A percentile compares a stretch with the other conserved stretches of the same genome.
Evolutionary conservation across 495 filamentous ascomycete species (phyloP).

Genomic region (Aspergillus wentii): DNA sequence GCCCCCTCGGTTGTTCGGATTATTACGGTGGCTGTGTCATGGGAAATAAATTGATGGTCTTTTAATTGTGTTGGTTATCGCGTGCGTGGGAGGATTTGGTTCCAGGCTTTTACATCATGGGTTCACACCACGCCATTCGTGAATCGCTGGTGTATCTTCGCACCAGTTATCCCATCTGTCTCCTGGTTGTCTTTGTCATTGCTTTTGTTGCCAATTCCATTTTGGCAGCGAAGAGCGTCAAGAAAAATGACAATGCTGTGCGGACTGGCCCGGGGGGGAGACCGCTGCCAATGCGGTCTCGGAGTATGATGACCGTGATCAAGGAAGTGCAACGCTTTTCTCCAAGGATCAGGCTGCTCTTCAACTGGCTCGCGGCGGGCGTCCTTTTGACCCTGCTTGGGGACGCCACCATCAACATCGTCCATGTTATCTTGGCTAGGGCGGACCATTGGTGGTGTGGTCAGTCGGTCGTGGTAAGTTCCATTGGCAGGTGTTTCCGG

Average conservation of each 20-base stretch:
- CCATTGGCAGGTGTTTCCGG: neutral
- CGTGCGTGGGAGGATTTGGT: slow-evolving; percentile 5
- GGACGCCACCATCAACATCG: slow-evolving; percentile 68
- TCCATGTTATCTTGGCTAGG: slow-evolving; percentile 63
- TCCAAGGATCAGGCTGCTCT: slow-evolving; percentile 55
- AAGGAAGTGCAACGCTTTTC: slow-evolving; percentile 47
- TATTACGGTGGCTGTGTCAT: slow-evolving; percentile 32
- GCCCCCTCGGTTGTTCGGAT: too few species aligned
- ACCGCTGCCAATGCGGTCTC: slow-evolving; percentile 59
- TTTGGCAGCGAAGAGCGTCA: slow-evolving; percentile 41
- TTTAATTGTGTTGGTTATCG: slow-evolving; percentile 16
- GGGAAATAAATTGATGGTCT: slow-evolving; percentile 32
- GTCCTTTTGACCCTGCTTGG: slow-evolving; percentile 68
- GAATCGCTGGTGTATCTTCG: slow-evolving; percentile 48
- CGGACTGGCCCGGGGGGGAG: slow-evolving; percentile 71
- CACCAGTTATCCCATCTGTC: slow-evolving; percentile 59
- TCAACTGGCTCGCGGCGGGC: slow-evolving; percentile 66
- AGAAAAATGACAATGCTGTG: slow-evolving; percentile 25
- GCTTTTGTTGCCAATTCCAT: slow-evolving; percentile 62
- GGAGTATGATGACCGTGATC: slow-evolving; percentile 30
- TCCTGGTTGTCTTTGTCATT: slow-evolving; percentile 63
- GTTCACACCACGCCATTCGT: slow-evolving; percentile 30
- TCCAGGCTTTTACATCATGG: slow-evolving; percentile 29
- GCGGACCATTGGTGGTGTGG: slow-evolving; percentile 87
- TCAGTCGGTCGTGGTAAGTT: slow-evolving; percentile 73